Base-by-base conservation (phyloP, 2,329 filamentous ascomycete species). In the Phoma sp. region DNA sequence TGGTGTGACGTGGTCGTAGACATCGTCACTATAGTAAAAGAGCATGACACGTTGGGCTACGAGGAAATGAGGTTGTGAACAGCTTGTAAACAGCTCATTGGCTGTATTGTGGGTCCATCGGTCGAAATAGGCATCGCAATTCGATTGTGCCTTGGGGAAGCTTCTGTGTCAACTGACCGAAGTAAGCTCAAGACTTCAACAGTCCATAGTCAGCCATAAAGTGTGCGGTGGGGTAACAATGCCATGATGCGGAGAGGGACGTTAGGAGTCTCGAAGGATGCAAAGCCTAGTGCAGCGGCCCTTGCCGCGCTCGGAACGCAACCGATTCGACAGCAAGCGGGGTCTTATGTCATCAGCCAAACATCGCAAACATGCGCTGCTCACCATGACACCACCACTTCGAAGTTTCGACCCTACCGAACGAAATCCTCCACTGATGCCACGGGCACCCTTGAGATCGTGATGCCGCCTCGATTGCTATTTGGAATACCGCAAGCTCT, bases 401-500 rank as follows among this genome's bases (percentile, higher is more conserved):
- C 45, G 32, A 41, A 49, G 39, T 54, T 43, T 47, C 40, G 50
- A 38, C 41, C 47, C 45, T 29, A 48, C 52, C 44, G 57, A 57
- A 59, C 41, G 31, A 44, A 46, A 43, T 27, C 58, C 43, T 32
- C 39, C 29, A 27, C 63, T 50, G 27, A 72, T 74, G 69, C 56
- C 40, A 57, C 41, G 25, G 46, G 39, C 32, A 49, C 43, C 31
- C 51, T 29, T 29, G 50, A 59, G 62, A 62, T 64, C 62, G 64
- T 59, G 45, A 75, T 75, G 73, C 63, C 71, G 49, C 64, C 67
- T 62, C 70, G 71, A 70, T 53, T 73, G 41, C 52, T 50, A 25
- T 51, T 67, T 35, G 52, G 58, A 62, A 56, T 55, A 49, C 53
- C 61, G 19, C 60, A 65, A 51, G 47, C 52, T 43, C 39, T 67